phyloP scores from a whole-genome alignment of 331 rosid species.

The Rhamnella rubrinervis region DNA sequence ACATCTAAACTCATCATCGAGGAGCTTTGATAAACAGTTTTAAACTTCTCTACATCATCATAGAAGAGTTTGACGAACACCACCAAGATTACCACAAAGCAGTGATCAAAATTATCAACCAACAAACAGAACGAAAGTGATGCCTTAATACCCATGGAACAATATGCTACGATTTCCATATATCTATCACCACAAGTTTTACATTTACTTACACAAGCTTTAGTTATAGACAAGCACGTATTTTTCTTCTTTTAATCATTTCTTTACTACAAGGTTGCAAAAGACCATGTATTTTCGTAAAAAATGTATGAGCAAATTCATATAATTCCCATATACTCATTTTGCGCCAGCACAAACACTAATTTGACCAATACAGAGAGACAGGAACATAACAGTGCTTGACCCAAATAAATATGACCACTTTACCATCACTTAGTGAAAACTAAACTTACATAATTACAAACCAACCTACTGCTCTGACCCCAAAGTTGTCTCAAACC shows the following conservation, averaged over 20 bases:
- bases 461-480: not conserved
- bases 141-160: not conserved
- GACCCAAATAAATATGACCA: not conserved
- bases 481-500: not conserved
- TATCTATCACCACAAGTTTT: not conserved
- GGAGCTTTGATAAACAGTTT: not conserved
- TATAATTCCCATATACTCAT: not conserved
- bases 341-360: not conserved
- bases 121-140: not conserved
- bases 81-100: not conserved
- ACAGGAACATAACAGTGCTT: not conserved
- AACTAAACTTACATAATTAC: not conserved
- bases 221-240: not conserved
- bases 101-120: not conserved
- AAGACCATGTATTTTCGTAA: not conserved
- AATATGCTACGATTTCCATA: not conserved
- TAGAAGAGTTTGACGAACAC: not conserved
- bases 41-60: conserved; percentile 5
- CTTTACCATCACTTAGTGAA: not conserved
- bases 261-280: not conserved
- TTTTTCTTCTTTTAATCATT: not conserved
- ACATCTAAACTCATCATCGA: not conserved
- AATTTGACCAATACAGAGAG: not conserved
- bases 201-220: not conserved
- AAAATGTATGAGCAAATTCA: not conserved